phyloP scores from a whole-genome alignment of 768 basidiomycete genomes.

The Sporobolomyces roseus region DNA sequence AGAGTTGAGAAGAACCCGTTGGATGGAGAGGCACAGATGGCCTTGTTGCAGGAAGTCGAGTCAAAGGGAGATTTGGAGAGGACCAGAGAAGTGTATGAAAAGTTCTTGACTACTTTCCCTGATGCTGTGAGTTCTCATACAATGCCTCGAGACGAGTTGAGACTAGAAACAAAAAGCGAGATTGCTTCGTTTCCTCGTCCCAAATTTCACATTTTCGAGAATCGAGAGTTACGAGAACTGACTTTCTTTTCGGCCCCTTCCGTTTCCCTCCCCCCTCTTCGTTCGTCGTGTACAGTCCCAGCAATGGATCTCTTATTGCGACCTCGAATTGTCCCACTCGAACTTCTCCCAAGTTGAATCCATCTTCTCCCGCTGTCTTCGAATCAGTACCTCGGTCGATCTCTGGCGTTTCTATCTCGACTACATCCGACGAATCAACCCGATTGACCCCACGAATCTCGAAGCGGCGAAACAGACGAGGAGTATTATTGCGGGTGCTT shows the following conservation, averaged over 20 bases:
- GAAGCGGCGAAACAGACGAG: conserved; percentile 56
- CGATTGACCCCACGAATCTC: conserved; percentile 45
- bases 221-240: background rate
- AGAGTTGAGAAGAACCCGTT: conserved; percentile 58
- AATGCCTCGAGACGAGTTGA: background rate
- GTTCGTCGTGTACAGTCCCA: conserved; percentile 56
- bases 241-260: background rate
- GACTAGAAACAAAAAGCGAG: too few species aligned
- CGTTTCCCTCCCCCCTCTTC: background rate
- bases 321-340: conserved; percentile 52
- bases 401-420: conserved; percentile 90
- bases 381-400: conserved; percentile 78
- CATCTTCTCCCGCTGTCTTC: conserved; percentile 82
- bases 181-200: too few species aligned
- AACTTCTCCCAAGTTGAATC: conserved; percentile 74
- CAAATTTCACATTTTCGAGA: too few species aligned
- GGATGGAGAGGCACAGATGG: conserved; percentile 74
- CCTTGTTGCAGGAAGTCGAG: conserved; percentile 72
- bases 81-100: conserved; percentile 76
- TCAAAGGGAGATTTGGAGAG: conserved; percentile 70
- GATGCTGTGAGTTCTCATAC: conserved; percentile 69
- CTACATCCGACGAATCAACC: conserved; percentile 73
- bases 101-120: conserved; percentile 76
- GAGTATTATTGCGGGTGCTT: conserved; percentile 76
- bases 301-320: conserved; percentile 78